phyloP scores from a whole-genome alignment of 2,329 filamentous ascomycete genomes.

The Ceratocystis destructans region DNA sequence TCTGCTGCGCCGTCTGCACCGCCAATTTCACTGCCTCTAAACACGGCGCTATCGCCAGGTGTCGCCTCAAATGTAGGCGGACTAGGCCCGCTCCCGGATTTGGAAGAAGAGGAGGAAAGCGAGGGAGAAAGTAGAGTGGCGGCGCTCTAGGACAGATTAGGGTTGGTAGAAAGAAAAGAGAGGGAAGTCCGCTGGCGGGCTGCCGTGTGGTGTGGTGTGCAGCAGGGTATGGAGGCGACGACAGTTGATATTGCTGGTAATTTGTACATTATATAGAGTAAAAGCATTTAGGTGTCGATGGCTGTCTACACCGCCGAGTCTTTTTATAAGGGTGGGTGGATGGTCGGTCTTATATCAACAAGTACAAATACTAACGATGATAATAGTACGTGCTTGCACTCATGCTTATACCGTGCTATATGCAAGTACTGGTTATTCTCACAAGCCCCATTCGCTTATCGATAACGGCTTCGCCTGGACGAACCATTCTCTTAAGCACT shows the following conservation, averaged over 20 bases:
- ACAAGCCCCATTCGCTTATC: background rate
- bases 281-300: background rate
- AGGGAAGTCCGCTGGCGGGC: background rate
- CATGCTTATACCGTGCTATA: no score
- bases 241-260: background rate
- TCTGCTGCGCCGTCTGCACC: background rate
- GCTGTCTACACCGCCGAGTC: background rate
- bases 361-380: no score
- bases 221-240: background rate
- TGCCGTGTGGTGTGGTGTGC: background rate
- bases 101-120: constrained; percentile 10
- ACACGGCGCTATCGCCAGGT: constrained; percentile 27
- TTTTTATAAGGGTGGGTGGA: background rate
- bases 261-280: background rate
- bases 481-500: background rate
- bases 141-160: background rate
- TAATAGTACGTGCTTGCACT: no score
- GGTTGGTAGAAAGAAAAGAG: background rate
- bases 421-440: background rate
- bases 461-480: background rate
- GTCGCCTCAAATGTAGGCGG: constrained; percentile 18
- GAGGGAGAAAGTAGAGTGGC: background rate
- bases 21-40: background rate
- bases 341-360: no score
- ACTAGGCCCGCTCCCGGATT: constrained; percentile 17